phyloP scores from a whole-genome alignment of 352 stramenopile genomes.

The Globisporangium ultimum region DNA sequence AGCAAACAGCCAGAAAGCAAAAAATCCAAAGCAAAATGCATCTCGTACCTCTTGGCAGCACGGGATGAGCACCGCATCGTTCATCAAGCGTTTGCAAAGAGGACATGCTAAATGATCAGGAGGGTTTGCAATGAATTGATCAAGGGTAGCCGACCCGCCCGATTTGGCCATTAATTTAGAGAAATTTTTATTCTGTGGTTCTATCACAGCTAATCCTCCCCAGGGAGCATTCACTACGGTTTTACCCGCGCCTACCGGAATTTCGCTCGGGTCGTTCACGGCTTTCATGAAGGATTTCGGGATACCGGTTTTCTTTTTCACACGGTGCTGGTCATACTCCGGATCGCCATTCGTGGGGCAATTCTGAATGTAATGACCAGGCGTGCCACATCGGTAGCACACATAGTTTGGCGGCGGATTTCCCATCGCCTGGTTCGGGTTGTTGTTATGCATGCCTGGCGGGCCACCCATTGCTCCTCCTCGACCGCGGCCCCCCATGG shows the following conservation, averaged over 20 bases:
- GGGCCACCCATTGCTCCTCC: slow-evolving; percentile 44
- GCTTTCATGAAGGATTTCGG: slow-evolving; percentile 89
- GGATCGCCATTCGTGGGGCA: slow-evolving; percentile 87
- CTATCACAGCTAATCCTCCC: slow-evolving; percentile 87
- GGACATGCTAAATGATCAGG: slow-evolving; percentile 87
- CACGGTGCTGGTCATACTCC: slow-evolving; percentile 84
- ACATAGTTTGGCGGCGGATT: slow-evolving; percentile 83
- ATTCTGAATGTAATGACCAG: slow-evolving; percentile 87
- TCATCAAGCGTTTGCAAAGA: slow-evolving; percentile 86
- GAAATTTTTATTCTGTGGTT: slow-evolving; percentile 90
- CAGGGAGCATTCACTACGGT: slow-evolving; percentile 85
- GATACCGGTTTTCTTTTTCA: slow-evolving; percentile 88
- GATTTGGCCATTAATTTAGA: slow-evolving; percentile 90
- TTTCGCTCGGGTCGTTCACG: slow-evolving; percentile 82
- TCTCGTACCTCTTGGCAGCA: slow-evolving; percentile 84
- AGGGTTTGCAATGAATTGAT: slow-evolving; percentile 89
- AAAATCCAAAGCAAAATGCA: slow-evolving; percentile 11
- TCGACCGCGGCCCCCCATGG: slow-evolving; percentile 17
- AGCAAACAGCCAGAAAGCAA: slow-evolving; percentile 8
- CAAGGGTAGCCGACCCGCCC: slow-evolving; percentile 85
- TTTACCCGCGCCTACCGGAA: slow-evolving; percentile 76
- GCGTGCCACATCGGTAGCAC: slow-evolving; percentile 80
- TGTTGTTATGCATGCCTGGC: slow-evolving; percentile 11
- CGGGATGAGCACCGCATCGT: slow-evolving; percentile 83
- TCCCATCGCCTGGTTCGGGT: slow-evolving; percentile 28